Evolutionary conservation across 139 green algal genomes (phyloP).

Genomic region (Coccomyxa sp.): DNA sequence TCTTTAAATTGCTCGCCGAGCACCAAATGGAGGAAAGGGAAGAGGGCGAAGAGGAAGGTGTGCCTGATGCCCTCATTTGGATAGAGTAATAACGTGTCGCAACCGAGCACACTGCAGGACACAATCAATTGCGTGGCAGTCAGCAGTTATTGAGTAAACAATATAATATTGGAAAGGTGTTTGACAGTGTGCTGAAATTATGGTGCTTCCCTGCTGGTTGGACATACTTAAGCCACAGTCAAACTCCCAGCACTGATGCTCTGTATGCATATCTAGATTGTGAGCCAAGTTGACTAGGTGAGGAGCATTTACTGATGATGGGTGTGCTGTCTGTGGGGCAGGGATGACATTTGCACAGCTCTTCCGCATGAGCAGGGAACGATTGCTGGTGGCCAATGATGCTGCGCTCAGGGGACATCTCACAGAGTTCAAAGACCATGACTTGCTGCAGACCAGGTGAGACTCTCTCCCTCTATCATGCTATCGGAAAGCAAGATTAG

Average conservation of each 20-base stretch:
- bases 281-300: too few species aligned
- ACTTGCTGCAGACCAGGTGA: conserved; percentile 53
- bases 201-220: too few species aligned
- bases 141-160: too few species aligned
- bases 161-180: too few species aligned
- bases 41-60: conserved; percentile 5
- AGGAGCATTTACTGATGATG: too few species aligned
- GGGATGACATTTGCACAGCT: conserved; percentile 32
- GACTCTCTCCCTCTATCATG: background rate
- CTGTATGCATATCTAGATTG: too few species aligned
- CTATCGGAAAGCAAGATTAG: background rate
- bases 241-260: too few species aligned
- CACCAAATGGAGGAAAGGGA: conserved; percentile 52
- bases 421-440: conserved; percentile 85
- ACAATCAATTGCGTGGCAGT: too few species aligned
- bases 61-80: background rate
- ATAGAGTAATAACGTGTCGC: background rate
- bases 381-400: conserved; percentile 82
- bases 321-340: background rate
- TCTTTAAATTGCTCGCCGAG: conserved; percentile 72
- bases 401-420: conserved; percentile 65
- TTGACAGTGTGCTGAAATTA: too few species aligned
- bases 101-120: background rate
- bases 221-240: too few species aligned
- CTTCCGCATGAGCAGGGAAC: conserved; percentile 70